Evolutionary conservation across 108 stramenopile species (phyloP).

Genomic region (Discostella stelligeroides): DNA sequence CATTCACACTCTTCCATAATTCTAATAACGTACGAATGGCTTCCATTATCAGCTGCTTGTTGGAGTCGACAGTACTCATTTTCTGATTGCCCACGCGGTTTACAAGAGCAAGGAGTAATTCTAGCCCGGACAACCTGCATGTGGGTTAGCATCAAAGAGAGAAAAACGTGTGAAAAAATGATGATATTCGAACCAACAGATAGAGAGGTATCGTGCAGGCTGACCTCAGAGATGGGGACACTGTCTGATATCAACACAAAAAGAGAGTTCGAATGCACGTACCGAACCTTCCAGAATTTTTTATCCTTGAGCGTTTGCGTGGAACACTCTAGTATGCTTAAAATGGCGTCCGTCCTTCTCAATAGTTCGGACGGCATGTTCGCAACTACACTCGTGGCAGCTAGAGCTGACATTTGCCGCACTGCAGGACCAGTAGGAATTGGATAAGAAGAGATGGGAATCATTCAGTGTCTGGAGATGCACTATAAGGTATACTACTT

Average conservation of each 20-base stretch:
- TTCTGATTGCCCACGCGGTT: conserved; percentile 28
- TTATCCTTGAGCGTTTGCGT: conserved; percentile 62
- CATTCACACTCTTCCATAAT: background rate
- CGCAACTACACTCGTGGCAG: conserved; percentile 55
- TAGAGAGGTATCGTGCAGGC: no score
- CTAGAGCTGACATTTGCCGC: conserved; percentile 55
- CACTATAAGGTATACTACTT: conserved; percentile 39
- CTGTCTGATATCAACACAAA: no score
- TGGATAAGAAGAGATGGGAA: background rate
- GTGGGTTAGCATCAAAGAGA: no score
- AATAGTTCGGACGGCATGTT: conserved; percentile 44
- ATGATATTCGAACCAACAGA: conserved; percentile 38
- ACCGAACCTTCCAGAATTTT: conserved; percentile 86
- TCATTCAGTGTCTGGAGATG: background rate
- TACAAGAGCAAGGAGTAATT: conserved; percentile 39
- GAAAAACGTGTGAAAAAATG: conserved; percentile 15
- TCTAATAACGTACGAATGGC: conserved; percentile 37
- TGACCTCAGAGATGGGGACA: no score
- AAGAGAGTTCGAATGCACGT: background rate
- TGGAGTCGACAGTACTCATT: conserved; percentile 23
- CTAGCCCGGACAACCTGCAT: conserved; percentile 52
- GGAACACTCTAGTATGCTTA: conserved; percentile 51
- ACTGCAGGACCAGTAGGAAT: conserved; percentile 13
- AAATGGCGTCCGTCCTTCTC: conserved; percentile 39
- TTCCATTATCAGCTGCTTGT: conserved; percentile 64